Conservation (phyloP, 805 yeast species). For the Ogataea nakhonphanomensis region DNA sequence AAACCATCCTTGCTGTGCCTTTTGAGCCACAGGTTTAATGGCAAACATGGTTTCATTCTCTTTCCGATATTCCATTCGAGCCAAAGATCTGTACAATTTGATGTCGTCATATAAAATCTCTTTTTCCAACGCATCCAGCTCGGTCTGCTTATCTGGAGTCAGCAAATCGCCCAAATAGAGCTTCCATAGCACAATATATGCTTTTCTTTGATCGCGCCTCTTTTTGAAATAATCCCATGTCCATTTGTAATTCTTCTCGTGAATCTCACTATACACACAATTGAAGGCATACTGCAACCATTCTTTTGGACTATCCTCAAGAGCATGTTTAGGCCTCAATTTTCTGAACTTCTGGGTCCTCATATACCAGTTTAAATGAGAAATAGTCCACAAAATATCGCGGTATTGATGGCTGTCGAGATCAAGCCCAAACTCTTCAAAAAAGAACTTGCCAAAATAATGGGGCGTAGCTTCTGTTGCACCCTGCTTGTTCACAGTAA, state of each 20-base stretch:
- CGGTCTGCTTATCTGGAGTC: constrained; percentile 30
- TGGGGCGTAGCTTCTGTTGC: constrained; percentile 68
- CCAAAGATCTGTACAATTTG: constrained; percentile 77
- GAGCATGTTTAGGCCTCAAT: constrained; percentile 57
- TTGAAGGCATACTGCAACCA: constrained; percentile 84
- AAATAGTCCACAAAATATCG: constrained; percentile 75
- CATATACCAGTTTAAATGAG: constrained; percentile 73
- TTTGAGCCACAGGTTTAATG: constrained; percentile 5
- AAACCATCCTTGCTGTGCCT: constrained; percentile 53
- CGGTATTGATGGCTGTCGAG: constrained; percentile 82
- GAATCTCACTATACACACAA: constrained; percentile 76
- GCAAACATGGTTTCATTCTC: constrained; percentile 35
- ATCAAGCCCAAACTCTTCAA: constrained; percentile 86
- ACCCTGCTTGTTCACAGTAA: constrained; percentile 76
- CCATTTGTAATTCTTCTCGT: constrained; percentile 76
- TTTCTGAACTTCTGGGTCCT: constrained; percentile 73
- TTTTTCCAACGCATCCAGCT: constrained; percentile 53
- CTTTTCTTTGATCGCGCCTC: constrained; percentile 68
- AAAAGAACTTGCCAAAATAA: constrained; percentile 67
- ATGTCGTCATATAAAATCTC: constrained; percentile 72
- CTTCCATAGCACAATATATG: constrained; percentile 69
- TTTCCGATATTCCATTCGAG: constrained; percentile 62
- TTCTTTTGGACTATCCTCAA: constrained; percentile 60
- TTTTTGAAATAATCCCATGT: constrained; percentile 79
- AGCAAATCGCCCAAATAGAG: constrained; percentile 42